A percentile compares a stretch with the other conserved stretches of the same genome.
Evolutionary conservation across 257 asterid genomes (phyloP).

Genomic region (Lavandula angustifolia): DNA sequence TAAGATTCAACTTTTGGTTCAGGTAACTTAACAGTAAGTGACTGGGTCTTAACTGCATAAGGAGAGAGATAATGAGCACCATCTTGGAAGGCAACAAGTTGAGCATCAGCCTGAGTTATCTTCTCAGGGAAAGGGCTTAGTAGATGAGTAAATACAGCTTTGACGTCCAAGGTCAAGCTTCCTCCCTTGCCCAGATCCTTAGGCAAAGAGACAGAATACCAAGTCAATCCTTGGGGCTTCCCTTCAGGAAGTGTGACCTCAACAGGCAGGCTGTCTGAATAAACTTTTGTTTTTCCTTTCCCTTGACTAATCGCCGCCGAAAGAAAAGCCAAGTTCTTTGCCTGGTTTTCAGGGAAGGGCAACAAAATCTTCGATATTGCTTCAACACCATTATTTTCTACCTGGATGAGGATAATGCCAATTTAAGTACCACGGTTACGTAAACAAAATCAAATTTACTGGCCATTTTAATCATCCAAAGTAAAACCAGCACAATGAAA

Average conservation of each 20-base stretch:
- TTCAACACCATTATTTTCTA: constrained; percentile 65
- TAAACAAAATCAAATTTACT: constrained; percentile 14
- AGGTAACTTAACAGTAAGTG: constrained; percentile 71
- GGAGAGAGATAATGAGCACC: constrained; percentile 86
- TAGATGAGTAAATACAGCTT: constrained; percentile 62
- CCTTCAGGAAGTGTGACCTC: constrained; percentile 58
- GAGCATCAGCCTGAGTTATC: constrained; percentile 87
- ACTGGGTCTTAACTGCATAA: constrained; percentile 72
- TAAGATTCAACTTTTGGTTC: constrained; percentile 88
- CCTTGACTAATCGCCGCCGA: constrained; percentile 54
- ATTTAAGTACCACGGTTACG: constrained; percentile 7
- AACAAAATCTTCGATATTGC: constrained; percentile 62
- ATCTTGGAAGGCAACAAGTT: constrained; percentile 81
- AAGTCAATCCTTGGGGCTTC: constrained; percentile 64
- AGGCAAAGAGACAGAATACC: constrained; percentile 74
- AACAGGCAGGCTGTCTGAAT: constrained; percentile 53
- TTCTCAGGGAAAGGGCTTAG: constrained; percentile 89
- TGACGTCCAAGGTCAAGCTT: constrained; percentile 73
- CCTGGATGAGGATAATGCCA: constrained; percentile 42
- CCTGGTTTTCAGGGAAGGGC: constrained; percentile 67
- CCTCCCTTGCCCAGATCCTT: constrained; percentile 72
- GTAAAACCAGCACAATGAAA: constrained; percentile 9
- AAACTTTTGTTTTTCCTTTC: constrained; percentile 65
- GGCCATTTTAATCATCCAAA: constrained; percentile 7
- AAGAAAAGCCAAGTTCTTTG: constrained; percentile 65